Percentiles rank a stretch among this genome's conserved stretches.
phyloP scores from a whole-genome alignment of 768 basidiomycete genomes.

The Imleria badia region DNA sequence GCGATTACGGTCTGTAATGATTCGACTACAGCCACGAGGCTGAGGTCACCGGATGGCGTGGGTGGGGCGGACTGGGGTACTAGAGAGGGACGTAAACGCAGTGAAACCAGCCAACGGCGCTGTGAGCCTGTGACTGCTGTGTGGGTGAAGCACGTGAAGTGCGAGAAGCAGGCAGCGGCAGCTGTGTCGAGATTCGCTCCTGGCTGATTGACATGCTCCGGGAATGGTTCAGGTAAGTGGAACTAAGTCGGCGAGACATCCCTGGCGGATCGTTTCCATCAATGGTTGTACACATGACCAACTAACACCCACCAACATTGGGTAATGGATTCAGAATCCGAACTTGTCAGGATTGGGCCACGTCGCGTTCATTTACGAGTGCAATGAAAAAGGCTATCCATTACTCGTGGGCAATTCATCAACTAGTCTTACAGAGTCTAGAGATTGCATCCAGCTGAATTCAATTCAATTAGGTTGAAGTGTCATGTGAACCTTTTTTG shows the following conservation, averaged over 20 bases:
- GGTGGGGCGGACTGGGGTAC: background rate
- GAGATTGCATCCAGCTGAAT: too few species aligned
- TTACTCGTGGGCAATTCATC: too few species aligned
- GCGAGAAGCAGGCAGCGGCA: background rate
- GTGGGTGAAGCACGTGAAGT: constrained; percentile 4
- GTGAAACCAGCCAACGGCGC: background rate
- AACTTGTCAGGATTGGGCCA: too few species aligned
- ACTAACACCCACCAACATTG: too few species aligned
- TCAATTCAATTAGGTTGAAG: too few species aligned
- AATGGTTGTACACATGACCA: background rate
- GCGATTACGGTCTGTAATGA: background rate
- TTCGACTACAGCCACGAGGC: constrained; percentile 15
- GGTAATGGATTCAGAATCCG: too few species aligned
- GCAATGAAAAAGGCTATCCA: too few species aligned
- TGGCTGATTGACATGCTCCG: constrained; percentile 7
- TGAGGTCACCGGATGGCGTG: constrained; percentile 1
- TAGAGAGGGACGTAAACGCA: constrained; percentile 15
- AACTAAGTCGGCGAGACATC: constrained; percentile 5
- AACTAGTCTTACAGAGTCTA: too few species aligned
- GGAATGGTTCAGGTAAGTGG: constrained; percentile 4
- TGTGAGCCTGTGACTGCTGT: background rate
- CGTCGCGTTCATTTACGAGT: too few species aligned
- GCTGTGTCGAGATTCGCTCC: constrained; percentile 1
- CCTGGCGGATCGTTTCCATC: constrained; percentile 12
- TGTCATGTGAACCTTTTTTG: too few species aligned